Evolutionary conservation across 306 rosid species (phyloP).

Genomic region (Carpinus fangiana): DNA sequence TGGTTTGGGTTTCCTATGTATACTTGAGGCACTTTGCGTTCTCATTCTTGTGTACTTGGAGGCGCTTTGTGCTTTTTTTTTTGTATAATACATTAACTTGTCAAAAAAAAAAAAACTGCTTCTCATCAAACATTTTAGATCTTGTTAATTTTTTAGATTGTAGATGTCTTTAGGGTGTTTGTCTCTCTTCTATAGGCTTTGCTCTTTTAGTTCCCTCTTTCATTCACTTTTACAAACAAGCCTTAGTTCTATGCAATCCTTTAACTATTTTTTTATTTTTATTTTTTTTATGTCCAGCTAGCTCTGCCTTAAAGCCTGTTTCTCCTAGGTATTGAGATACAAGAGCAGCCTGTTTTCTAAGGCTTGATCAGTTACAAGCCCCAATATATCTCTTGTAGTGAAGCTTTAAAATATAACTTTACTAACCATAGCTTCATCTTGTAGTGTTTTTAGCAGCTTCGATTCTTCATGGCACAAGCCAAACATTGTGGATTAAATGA

Average conservation of each 20-base stretch:
- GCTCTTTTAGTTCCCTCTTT: background rate
- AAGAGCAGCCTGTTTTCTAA: background rate
- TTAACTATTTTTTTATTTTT: background rate
- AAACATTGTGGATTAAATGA: background rate
- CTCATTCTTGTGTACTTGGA: too few relatives aligned
- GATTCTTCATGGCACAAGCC: background rate
- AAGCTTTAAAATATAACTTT: background rate
- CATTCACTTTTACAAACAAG: background rate
- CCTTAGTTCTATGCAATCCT: background rate
- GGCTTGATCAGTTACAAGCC: background rate
- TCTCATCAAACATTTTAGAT: too few relatives aligned
- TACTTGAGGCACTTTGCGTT: too few relatives aligned
- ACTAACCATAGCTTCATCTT: background rate
- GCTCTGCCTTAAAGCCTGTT: background rate
- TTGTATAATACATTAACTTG: too few relatives aligned
- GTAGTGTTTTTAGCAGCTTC: background rate
- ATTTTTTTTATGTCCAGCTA: background rate
- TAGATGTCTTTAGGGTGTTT: too few relatives aligned
- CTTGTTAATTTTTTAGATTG: too few relatives aligned
- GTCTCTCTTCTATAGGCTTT: too few relatives aligned
- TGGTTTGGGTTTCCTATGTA: too few relatives aligned
- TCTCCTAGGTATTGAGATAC: background rate
- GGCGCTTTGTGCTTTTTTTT: too few relatives aligned
- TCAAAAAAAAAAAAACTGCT: too few relatives aligned
- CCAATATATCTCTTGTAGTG: background rate